A percentile compares a stretch with the other conserved stretches of the same genome.
phyloP scores from a whole-genome alignment of 73 alveolate species.

The Blepharisma japonicum region DNA sequence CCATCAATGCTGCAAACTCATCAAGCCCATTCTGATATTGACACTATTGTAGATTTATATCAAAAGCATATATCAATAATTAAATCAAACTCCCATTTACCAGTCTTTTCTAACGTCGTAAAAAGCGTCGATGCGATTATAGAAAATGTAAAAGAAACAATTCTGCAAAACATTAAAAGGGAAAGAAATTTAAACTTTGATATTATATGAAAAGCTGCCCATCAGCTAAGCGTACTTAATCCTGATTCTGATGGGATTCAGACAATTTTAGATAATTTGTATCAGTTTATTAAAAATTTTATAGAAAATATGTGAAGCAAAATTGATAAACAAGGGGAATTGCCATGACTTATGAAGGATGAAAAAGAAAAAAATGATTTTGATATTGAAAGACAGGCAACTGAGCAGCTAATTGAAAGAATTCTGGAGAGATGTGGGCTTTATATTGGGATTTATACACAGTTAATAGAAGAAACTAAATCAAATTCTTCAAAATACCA shows the following conservation, averaged over 20 bases:
- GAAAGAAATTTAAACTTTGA: background rate
- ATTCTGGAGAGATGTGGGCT: background rate
- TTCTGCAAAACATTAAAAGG: background rate
- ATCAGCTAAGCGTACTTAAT: background rate
- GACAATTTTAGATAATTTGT: background rate
- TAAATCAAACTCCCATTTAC: conserved; percentile 4
- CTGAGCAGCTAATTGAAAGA: background rate
- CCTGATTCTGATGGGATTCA: background rate
- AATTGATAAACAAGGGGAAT: conserved; percentile 17
- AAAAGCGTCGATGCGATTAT: conserved; percentile 7
- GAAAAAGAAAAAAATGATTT: background rate
- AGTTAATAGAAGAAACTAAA: background rate
- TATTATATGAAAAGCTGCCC: background rate
- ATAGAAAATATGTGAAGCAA: background rate
- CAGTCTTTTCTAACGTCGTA: conserved; percentile 16
- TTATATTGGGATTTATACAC: background rate
- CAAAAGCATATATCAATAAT: conserved; percentile 9
- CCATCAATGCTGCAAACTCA: conserved; percentile 11
- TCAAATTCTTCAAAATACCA: background rate
- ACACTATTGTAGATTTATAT: background rate
- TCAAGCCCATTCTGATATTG: conserved; percentile 2
- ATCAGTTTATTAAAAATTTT: background rate
- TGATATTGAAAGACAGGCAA: background rate
- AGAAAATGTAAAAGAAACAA: background rate
- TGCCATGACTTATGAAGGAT: conserved; percentile 18